phyloP scores from a whole-genome alignment of 331 rosid genomes.

The Rosa hybrid region DNA sequence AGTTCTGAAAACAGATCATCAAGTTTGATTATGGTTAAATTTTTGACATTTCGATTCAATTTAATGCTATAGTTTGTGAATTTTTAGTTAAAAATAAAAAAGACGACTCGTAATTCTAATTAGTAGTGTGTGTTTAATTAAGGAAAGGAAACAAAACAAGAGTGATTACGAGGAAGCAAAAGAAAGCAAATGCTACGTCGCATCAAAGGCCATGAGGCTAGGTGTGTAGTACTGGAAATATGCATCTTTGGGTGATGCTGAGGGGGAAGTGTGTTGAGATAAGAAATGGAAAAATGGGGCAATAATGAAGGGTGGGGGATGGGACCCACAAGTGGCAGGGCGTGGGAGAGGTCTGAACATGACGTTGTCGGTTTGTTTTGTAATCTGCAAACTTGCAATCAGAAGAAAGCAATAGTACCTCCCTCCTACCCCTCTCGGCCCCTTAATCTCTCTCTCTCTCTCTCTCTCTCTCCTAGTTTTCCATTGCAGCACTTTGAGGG shows the following conservation, averaged over 20 bases:
- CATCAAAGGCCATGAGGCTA: constrained; percentile 15
- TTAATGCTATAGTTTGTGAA: no score
- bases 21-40: no score
- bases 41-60: no score
- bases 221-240: constrained; percentile 16
- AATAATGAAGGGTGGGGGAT: constrained; percentile 45
- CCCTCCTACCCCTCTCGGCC: background rate
- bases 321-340: constrained; percentile 59
- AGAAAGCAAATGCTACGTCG: constrained; percentile 19
- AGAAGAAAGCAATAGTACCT: constrained; percentile 2
- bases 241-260: constrained; percentile 19
- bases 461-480: background rate
- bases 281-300: constrained; percentile 30
- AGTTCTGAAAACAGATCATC: no score
- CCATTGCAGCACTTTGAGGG: constrained; percentile 4
- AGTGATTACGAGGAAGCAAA: constrained; percentile 15
- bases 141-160: constrained; percentile 17
- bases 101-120: background rate
- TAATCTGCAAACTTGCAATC: constrained; percentile 28
- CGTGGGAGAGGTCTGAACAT: constrained; percentile 70
- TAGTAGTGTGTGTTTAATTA: constrained; percentile 22
- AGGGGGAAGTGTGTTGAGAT: constrained; percentile 34
- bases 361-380: constrained; percentile 69
- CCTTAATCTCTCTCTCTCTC: background rate
- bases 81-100: no score